Base-by-base conservation (phyloP, 139 green algal species). In the Spirogloea muscicola region DNA sequence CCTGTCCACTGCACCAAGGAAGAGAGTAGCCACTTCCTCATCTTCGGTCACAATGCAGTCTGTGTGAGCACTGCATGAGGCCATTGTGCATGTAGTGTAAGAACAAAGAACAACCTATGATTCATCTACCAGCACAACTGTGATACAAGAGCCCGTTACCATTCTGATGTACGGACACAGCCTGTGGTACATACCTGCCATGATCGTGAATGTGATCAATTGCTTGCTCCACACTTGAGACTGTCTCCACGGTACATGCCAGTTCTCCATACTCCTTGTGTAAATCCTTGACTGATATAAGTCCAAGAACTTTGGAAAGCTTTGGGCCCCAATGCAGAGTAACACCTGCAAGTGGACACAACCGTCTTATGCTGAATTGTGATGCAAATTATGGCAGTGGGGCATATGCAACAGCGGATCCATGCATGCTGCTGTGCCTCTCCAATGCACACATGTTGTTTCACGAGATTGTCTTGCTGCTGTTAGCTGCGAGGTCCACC, bases 161-260 rank as follows among this genome's bases (percentile, higher is more conserved):
- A n/a, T n/a, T n/a, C n/a, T n/a, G n/a, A n/a, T n/a, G 21, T 31
- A 27, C 31, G 68, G 31, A 1, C 55, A 77, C 27, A 18, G 36
- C 31, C 31, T 42, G 58, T 36, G 31, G 72, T 37, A 13, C 31
- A 25, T 13, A 71, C 68, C 79, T 90, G 66, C 92, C 92, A 78
- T 95, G 77, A 5, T 69, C 61, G 83, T 98, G 93, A 51, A 98
- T 95, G 84, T 96, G 86, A 62, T 96, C 89, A 18, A 98, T 91
- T 16, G 93, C 93, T 40, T 87, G 86, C 3, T 88, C 75, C 85
- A 94, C 82, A 42, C 68, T 66, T 31, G 76, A 63, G 52, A 97
- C 93, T 34, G 97, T 77, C 84, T 97, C 93, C 21, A 98, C 70
- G 27, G 76, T 84, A 41, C 59, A 75, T 18, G 60, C 63, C 5